Evolutionary conservation across 805 yeast species (phyloP), one percentile per base, ranked within the genome.

Genomic region (Kuraishia floccosa): DNA sequence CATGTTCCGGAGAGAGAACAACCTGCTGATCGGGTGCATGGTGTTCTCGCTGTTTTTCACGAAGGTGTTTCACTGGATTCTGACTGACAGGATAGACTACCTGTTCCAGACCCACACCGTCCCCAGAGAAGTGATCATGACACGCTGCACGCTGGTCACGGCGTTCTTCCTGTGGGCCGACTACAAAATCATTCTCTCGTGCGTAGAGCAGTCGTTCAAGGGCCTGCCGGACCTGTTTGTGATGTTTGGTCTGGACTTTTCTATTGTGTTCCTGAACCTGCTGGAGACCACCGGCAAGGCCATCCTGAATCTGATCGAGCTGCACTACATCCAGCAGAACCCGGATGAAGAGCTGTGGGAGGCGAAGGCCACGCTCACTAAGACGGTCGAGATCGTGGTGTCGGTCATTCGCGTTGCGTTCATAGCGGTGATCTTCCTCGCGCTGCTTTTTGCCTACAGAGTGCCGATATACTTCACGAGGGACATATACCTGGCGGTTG

Each of bases 1-100:
- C 1, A 62, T 70, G 50, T 72, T 72, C 47, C 54, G 63, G 21
- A 66, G 61, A 31, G 69, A 63, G 27, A 57, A 63, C 36, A 60
- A 59, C 30, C 41, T 72, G 14, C 47, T 68, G 24, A 53, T 72
- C n/a, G 65, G 48, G 2, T 34, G 42, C 6, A 27, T 54, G 29
- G 42, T 45, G 11, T 61, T 32, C 41, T 50, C 38, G 41, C 51
- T 75, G 38, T 45, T 74, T 44, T 62, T 65, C 49, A 51, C 72
- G 46, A 79, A 77, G 45, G 74, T 79, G 2, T 74, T 80, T 57
- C 94, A 86, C 47, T 78, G 93, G 75, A 65, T 91, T 1, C 51
- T 79, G 27, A 54, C 58, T 24, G 65, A 60, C 57, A 39, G 76
- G 27, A 47, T 68, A 34, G 76, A 68, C 27, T 52, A 55, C 31